These are phyloP conservation scores for Thelonectria blattea DNA, from an alignment of 2,329 filamentous ascomycete species.

Conservation along the genomic window DNA sequence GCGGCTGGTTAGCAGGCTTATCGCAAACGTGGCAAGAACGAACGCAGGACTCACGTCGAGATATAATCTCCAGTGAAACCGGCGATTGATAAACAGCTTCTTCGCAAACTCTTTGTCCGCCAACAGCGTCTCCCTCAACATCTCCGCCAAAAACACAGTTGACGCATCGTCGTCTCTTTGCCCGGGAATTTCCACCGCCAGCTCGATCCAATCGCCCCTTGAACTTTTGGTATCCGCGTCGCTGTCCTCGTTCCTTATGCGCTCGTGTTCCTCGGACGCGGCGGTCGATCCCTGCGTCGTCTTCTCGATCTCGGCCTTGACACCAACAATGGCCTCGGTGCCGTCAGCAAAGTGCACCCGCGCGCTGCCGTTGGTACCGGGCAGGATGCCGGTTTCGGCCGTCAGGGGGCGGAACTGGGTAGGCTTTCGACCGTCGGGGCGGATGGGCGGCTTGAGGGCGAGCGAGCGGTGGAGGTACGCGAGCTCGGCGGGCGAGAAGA, in stretches of 20 bases:
- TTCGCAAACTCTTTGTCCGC: constrained; percentile 72
- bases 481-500: constrained; percentile 93
- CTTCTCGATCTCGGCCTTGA: constrained; percentile 93
- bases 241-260: constrained; percentile 47
- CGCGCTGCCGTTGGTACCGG: constrained; percentile 88
- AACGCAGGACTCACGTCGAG: constrained; percentile 73
- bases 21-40: background rate
- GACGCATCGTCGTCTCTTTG: constrained; percentile 88
- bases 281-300: constrained; percentile 49
- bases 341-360: constrained; percentile 94
- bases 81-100: constrained; percentile 82
- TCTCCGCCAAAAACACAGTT: constrained; percentile 84
- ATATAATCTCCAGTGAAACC: constrained; percentile 97
- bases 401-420: constrained; percentile 90
- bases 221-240: constrained; percentile 51
- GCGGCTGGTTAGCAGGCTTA: constrained; percentile 13
- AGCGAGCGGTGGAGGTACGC: constrained; percentile 93
- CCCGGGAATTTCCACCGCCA: constrained; percentile 90
- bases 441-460: constrained; percentile 79
- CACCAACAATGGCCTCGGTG: constrained; percentile 92
- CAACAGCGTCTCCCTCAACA: constrained; percentile 87
- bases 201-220: constrained; percentile 79
- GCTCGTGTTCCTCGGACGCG: constrained; percentile 39
- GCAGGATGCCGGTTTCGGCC: constrained; percentile 89
- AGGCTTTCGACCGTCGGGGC: constrained; percentile 81